phyloP scores from a whole-genome alignment of 2,329 filamentous ascomycete genomes.

The Chaetothyriales sp. region DNA sequence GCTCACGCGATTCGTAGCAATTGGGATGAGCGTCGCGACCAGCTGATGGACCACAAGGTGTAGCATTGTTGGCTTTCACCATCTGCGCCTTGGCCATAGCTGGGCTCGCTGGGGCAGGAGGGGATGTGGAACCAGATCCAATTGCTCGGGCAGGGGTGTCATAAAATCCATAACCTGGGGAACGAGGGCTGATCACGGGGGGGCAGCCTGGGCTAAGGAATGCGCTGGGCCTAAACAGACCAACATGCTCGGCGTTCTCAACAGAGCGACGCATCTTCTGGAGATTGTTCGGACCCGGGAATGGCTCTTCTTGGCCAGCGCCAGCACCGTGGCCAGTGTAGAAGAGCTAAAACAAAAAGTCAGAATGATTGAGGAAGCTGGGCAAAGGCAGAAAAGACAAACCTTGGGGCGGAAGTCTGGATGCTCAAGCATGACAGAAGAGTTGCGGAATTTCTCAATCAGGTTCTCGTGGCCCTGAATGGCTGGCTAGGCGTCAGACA shows the following conservation, averaged over 20 bases:
- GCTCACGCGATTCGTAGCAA: slow-evolving; percentile 8
- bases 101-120: neutral
- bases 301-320: slow-evolving; percentile 56
- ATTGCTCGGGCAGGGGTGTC: slow-evolving; percentile 8
- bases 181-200: neutral
- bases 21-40: slow-evolving; percentile 3
- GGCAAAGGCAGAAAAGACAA: slow-evolving; percentile 9
- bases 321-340: slow-evolving; percentile 35
- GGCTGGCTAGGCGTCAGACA: slow-evolving; percentile 34
- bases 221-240: slow-evolving; percentile 33
- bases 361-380: slow-evolving; percentile 2
- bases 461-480: slow-evolving; percentile 87
- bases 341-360: slow-evolving; percentile 35
- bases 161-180: slow-evolving; percentile 4
- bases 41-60: slow-evolving; percentile 10
- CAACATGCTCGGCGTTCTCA: slow-evolving; percentile 73
- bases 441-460: slow-evolving; percentile 91
- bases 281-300: slow-evolving; percentile 66
- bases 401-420: slow-evolving; percentile 73
- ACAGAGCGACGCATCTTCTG: slow-evolving; percentile 78
- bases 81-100: neutral
- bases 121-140: neutral
- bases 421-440: slow-evolving; percentile 81
- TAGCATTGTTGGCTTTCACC: slow-evolving; percentile 6
- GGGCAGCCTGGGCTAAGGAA: neutral